phyloP scores from a whole-genome alignment of 345 rosid genomes.

The Draba incana region DNA sequence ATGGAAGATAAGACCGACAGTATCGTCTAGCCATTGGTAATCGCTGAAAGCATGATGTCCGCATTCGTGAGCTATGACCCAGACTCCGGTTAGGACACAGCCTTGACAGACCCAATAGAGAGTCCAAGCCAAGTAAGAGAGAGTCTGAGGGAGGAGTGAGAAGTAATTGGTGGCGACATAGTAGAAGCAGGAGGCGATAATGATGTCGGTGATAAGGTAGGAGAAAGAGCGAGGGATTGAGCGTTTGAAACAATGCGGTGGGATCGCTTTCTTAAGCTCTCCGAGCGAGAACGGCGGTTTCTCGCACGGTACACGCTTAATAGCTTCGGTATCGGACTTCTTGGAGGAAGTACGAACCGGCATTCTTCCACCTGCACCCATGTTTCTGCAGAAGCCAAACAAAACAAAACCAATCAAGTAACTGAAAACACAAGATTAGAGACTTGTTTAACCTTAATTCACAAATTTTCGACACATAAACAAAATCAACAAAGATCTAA shows the following conservation, averaged over 20 bases:
- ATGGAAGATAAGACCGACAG: constrained; percentile 80
- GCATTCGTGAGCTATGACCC: constrained; percentile 95
- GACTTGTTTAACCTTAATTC: not conserved
- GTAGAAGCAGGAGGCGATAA: constrained; percentile 58
- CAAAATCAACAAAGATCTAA: not conserved
- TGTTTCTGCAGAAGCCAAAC: constrained; percentile 40
- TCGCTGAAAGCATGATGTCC: constrained; percentile 98
- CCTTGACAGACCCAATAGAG: constrained; percentile 87
- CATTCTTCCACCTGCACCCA: constrained; percentile 93
- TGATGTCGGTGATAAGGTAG: constrained; percentile 57
- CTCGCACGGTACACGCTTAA: constrained; percentile 62
- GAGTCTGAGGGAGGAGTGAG: constrained; percentile 57
- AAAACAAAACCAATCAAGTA: constrained; percentile 1
- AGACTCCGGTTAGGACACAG: constrained; percentile 68
- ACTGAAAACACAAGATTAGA: constrained; percentile 24
- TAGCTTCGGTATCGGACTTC: constrained; percentile 40
- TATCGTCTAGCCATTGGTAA: constrained; percentile 85
- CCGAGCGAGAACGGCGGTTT: constrained; percentile 75
- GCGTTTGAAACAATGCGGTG: constrained; percentile 85
- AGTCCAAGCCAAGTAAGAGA: constrained; percentile 74
- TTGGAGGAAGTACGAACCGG: constrained; percentile 46
- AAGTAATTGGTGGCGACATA: constrained; percentile 60
- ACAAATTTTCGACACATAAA: not conserved
- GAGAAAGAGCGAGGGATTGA: constrained; percentile 83
- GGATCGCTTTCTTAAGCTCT: constrained; percentile 81